Evolutionary conservation across 2,329 filamentous ascomycete species (phyloP).

Genomic region (Cladosporium colombiae): DNA sequence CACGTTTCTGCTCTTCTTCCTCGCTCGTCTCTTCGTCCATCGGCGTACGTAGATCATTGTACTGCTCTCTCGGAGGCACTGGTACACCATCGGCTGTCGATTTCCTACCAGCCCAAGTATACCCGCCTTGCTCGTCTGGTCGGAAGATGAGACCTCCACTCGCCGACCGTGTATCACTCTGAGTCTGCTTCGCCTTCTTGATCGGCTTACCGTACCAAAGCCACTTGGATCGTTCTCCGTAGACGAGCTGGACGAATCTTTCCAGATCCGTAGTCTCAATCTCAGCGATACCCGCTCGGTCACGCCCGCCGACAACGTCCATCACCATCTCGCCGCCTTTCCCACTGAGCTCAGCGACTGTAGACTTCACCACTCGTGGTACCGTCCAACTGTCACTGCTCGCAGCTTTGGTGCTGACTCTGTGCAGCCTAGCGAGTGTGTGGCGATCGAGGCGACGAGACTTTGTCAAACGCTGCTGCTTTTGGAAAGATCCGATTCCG

Average conservation of each 20-base stretch:
- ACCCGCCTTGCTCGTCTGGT: conserved; percentile 56
- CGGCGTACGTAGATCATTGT: conserved; percentile 26
- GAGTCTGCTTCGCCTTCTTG: conserved; percentile 50
- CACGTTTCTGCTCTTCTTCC: conserved; percentile 41
- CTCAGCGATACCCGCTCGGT: conserved; percentile 87
- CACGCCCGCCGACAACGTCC: conserved; percentile 81
- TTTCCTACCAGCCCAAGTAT: conserved; percentile 51
- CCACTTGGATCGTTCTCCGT: conserved; percentile 86
- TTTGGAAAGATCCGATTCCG: conserved; percentile 86
- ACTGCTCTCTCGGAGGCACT: conserved; percentile 23
- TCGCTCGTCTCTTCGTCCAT: conserved; percentile 35
- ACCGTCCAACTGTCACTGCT: conserved; percentile 88
- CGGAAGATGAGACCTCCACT: conserved; percentile 52
- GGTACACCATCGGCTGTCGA: conserved; percentile 52
- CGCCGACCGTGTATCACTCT: conserved; percentile 20
- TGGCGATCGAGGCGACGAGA: conserved; percentile 79
- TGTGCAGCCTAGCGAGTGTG: conserved; percentile 79
- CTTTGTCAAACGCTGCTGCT: conserved; percentile 76
- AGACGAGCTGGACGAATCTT: conserved; percentile 73
- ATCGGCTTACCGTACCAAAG: conserved; percentile 89
- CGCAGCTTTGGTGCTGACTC: conserved; percentile 84
- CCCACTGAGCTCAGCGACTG: conserved; percentile 87
- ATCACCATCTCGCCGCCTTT: conserved; percentile 94
- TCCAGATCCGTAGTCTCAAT: conserved; percentile 91
- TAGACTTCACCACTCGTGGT: conserved; percentile 92